These are phyloP conservation scores for Aureobasidium uvarum DNA, from an alignment of 2,329 filamentous ascomycete species.

Conservation along the genomic window DNA sequence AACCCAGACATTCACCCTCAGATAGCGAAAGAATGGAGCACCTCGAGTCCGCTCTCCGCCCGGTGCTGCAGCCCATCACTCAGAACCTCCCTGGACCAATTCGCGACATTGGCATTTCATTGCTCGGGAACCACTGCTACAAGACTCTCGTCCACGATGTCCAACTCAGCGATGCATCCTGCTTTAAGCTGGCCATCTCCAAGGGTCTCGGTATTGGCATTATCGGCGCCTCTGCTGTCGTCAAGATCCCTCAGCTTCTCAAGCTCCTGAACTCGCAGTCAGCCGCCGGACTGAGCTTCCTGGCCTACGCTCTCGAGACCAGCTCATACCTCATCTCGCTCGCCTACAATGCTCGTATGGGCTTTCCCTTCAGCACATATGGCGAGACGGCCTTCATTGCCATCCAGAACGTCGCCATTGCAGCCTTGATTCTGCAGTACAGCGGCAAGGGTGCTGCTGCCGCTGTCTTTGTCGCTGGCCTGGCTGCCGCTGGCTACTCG, in stretches of 20 bases:
- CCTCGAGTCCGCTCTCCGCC: conserved; percentile 46
- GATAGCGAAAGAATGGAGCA: conserved; percentile 43
- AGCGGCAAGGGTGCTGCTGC: conserved; percentile 66
- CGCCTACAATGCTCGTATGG: conserved; percentile 86
- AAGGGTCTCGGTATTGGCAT: conserved; percentile 94
- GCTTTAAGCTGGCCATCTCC: conserved; percentile 84
- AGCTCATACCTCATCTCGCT: conserved; percentile 82
- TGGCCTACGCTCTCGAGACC: conserved; percentile 91
- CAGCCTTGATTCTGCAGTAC: conserved; percentile 81
- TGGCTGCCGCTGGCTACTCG: conserved; percentile 67
- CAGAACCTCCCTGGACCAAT: conserved; percentile 64
- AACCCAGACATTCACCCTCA: not conserved
- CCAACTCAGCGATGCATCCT: conserved; percentile 71
- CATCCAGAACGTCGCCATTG: conserved; percentile 87
- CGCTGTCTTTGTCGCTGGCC: conserved; percentile 71
- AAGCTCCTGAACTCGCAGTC: conserved; percentile 83
- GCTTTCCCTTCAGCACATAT: conserved; percentile 94
- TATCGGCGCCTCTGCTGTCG: conserved; percentile 81
- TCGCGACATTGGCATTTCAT: conserved; percentile 69
- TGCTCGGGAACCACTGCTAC: conserved; percentile 83
- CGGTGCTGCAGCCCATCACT: conserved; percentile 46
- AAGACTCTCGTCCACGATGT: conserved; percentile 80
- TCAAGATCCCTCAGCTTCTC: conserved; percentile 95
- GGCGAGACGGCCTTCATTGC: conserved; percentile 93
- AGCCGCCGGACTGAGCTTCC: conserved; percentile 79